phyloP scores from a whole-genome alignment of 805 yeast species.

The Teunomyces pallodes region DNA sequence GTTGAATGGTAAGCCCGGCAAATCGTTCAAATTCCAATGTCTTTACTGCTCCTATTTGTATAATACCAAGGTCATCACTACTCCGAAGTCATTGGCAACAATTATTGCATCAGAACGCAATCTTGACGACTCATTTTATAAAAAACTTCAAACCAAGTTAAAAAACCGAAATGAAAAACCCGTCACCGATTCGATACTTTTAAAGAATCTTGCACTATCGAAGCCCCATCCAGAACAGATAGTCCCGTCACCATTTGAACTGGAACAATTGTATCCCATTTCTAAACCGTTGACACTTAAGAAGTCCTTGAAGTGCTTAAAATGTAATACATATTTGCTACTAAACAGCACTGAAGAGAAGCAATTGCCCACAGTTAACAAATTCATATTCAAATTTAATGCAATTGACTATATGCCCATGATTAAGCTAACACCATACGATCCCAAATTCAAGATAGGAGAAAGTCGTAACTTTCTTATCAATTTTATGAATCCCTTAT shows the following conservation, averaged over 20 bases:
- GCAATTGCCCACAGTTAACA: slow-evolving; percentile 21
- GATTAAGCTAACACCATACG: slow-evolving; percentile 12
- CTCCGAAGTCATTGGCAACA: slow-evolving; percentile 38
- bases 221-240: not conserved
- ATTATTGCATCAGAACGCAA: slow-evolving; percentile 18
- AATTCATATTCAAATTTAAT: slow-evolving; percentile 27
- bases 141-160: not conserved
- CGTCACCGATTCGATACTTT: not conserved
- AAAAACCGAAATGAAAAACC: not conserved
- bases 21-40: slow-evolving; percentile 40
- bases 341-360: slow-evolving; percentile 24
- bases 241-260: not conserved
- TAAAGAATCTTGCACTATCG: slow-evolving; percentile 10
- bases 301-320: slow-evolving; percentile 23
- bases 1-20: slow-evolving; percentile 18
- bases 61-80: slow-evolving; percentile 33
- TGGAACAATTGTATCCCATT: not conserved
- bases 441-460: slow-evolving; percentile 9
- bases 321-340: slow-evolving; percentile 26
- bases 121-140: not conserved
- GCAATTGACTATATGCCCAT: slow-evolving; percentile 36
- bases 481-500: slow-evolving; percentile 32
- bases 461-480: slow-evolving; percentile 19
- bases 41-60: slow-evolving; percentile 32
- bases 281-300: slow-evolving; percentile 19